phyloP scores from a whole-genome alignment of 495 filamentous ascomycete genomes.

The Penicillium ucsense region DNA sequence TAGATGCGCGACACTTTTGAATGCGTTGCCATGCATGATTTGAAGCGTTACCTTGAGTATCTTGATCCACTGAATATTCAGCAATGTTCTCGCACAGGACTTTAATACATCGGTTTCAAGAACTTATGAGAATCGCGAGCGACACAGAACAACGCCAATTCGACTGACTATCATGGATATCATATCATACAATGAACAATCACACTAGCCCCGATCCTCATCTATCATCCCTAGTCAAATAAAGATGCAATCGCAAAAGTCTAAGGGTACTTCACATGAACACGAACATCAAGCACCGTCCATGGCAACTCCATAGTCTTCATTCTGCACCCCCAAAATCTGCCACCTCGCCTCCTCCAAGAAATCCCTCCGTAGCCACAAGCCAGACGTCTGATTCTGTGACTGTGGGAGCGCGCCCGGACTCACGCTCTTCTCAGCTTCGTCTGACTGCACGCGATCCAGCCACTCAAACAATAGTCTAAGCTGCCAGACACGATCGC shows the following conservation, averaged over 20 bases:
- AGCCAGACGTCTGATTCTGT: slow-evolving; percentile 20
- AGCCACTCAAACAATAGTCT: slow-evolving; percentile 76
- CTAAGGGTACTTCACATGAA: background rate
- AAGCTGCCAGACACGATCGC: slow-evolving; percentile 66
- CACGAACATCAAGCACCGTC: background rate
- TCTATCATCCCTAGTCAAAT: too few species aligned
- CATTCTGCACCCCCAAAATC: slow-evolving; percentile 47
- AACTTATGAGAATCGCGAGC: too few species aligned
- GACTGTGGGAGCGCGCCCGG: slow-evolving; percentile 17
- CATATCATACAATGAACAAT: slow-evolving; percentile 8
- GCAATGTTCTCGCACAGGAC: too few species aligned
- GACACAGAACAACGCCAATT: background rate
- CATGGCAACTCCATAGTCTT: slow-evolving; percentile 50
- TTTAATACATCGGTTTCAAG: too few species aligned
- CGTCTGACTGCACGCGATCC: slow-evolving; percentile 35
- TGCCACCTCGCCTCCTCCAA: slow-evolving; percentile 36
- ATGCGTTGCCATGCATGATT: background rate
- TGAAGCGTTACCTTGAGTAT: background rate
- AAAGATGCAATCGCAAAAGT: background rate
- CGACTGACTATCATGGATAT: slow-evolving; percentile 12
- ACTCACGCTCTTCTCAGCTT: slow-evolving; percentile 24
- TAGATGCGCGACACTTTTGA: too few species aligned
- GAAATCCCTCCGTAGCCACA: slow-evolving; percentile 35
- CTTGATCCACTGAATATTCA: too few species aligned
- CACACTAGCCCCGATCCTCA: too few species aligned